phyloP scores from a whole-genome alignment of 176 grass and related monocot species.

The Phoenix dactylifera region DNA sequence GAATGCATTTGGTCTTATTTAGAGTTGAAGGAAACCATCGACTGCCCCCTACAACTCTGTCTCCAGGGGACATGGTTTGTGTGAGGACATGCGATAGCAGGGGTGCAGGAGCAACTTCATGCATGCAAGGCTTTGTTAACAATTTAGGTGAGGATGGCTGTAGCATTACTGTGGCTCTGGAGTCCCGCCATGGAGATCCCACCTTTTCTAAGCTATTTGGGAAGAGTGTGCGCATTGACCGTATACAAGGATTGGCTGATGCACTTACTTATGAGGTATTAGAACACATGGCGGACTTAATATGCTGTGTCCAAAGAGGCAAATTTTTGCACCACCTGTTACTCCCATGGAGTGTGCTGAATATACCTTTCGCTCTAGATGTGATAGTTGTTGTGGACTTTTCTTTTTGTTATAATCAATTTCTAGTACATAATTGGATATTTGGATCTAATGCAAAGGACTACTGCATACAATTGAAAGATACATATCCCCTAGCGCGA shows the following conservation, averaged over 20 bases:
- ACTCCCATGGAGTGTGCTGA: too few relatives aligned
- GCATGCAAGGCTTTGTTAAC: conserved; percentile 89
- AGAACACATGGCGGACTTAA: neutral
- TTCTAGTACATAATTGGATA: neutral
- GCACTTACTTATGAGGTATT: conserved; percentile 89
- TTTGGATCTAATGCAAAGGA: neutral
- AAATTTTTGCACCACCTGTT: too few relatives aligned
- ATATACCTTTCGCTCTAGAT: neutral
- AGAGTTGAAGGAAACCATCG: conserved; percentile 83
- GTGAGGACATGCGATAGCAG: conserved; percentile 76
- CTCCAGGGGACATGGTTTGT: conserved; percentile 93
- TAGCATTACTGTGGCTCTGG: conserved; percentile 81
- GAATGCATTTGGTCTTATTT: conserved; percentile 83
- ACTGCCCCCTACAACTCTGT: conserved; percentile 72
- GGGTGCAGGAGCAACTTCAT: conserved; percentile 70
- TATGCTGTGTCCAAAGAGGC: too few relatives aligned
- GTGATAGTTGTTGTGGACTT: neutral
- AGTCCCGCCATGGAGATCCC: conserved; percentile 77
- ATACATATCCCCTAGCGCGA: neutral
- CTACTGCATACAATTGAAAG: neutral
- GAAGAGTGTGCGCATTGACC: conserved; percentile 79
- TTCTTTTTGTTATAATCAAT: neutral
- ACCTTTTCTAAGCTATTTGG: conserved; percentile 96
- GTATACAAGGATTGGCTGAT: conserved; percentile 92
- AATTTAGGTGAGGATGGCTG: conserved; percentile 85